Conservation (phyloP, 2,329 filamentous ascomycete species). For the Ophiostoma ips region DNA sequence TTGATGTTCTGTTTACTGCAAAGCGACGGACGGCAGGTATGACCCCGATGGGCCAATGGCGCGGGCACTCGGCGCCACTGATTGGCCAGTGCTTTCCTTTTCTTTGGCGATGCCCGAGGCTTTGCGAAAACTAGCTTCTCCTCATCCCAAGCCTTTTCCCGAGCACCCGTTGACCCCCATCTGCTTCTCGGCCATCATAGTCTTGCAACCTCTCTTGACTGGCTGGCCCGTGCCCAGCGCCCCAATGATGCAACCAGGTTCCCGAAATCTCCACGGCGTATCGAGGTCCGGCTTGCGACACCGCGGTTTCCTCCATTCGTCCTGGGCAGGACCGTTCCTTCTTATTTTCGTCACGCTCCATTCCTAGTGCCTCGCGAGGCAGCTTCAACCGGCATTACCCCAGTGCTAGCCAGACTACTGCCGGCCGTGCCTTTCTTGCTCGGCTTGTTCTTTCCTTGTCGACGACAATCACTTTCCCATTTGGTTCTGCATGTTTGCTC, state of each 20-base stretch:
- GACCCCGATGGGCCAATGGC: not conserved
- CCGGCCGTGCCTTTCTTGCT: not conserved
- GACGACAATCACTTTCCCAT: not conserved
- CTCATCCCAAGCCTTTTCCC: constrained; percentile 3
- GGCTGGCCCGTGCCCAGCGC: not conserved
- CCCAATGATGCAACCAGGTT: constrained; percentile 1
- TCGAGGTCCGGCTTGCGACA: not conserved
- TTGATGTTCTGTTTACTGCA: too few species aligned
- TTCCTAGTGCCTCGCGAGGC: not conserved
- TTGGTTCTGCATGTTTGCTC: too few species aligned
- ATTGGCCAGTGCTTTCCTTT: not conserved
- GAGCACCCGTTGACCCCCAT: constrained; percentile 1
- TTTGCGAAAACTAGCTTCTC: constrained; percentile 7
- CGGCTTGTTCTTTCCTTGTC: not conserved
- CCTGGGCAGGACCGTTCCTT: constrained; percentile 7
- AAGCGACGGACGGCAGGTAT: not conserved
- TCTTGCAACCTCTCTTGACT: not conserved
- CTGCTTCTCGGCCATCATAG: not conserved
- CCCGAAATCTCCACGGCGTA: constrained; percentile 6
- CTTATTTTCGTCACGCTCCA: constrained; percentile 9
- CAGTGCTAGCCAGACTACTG: not conserved
- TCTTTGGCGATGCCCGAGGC: constrained; percentile 9
- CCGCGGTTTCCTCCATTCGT: constrained; percentile 5
- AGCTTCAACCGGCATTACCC: not conserved
- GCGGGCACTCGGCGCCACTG: constrained; percentile 1